phyloP scores from a whole-genome alignment of 176 grass and related monocot genomes.

The Oropetium thomaeum region DNA sequence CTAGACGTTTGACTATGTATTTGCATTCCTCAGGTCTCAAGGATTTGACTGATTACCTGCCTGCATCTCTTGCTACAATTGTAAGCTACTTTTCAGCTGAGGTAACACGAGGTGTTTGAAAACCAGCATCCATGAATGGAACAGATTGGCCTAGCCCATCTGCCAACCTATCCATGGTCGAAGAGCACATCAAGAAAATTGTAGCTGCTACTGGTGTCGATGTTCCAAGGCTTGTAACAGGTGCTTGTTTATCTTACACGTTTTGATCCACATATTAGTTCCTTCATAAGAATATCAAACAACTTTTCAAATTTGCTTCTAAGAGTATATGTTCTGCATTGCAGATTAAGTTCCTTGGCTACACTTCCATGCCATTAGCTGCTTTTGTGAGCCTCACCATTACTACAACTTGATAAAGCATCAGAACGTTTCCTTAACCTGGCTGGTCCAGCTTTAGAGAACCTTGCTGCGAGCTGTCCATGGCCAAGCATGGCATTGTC shows the following conservation, averaged over 20 bases:
- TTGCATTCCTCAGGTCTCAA: slow-evolving; percentile 74
- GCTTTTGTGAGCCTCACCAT: slow-evolving; percentile 98
- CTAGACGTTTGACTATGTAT: slow-evolving; percentile 5
- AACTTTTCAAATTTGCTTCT: slow-evolving; percentile 15
- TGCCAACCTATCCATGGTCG: slow-evolving; percentile 81
- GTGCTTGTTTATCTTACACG: slow-evolving; percentile 48
- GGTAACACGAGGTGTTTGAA: slow-evolving; percentile 96
- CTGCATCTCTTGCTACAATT: slow-evolving; percentile 86
- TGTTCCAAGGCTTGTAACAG: slow-evolving; percentile 90
- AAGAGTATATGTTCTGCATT: slow-evolving; percentile 24
- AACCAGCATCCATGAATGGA: slow-evolving; percentile 97
- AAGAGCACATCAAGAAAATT: slow-evolving; percentile 96
- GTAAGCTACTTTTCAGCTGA: slow-evolving; percentile 98
- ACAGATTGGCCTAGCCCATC: slow-evolving; percentile 96
- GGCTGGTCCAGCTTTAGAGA: slow-evolving; percentile 90
- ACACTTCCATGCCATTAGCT: slow-evolving; percentile 88
- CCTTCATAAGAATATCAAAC: neutral
- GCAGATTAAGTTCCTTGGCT: slow-evolving; percentile 68
- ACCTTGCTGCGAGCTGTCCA: slow-evolving; percentile 91
- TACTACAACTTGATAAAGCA: slow-evolving; percentile 95
- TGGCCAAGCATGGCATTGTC: slow-evolving; percentile 99
- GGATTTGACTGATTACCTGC: slow-evolving; percentile 83
- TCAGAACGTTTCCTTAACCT: slow-evolving; percentile 96
- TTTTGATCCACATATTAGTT: slow-evolving; percentile 8
- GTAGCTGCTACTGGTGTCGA: slow-evolving; percentile 86